Percentiles rank a stretch among this genome's conserved stretches.
Conservation (phyloP, 768 basidiomycete genomes). For the Boletus pseudopeckii region DNA sequence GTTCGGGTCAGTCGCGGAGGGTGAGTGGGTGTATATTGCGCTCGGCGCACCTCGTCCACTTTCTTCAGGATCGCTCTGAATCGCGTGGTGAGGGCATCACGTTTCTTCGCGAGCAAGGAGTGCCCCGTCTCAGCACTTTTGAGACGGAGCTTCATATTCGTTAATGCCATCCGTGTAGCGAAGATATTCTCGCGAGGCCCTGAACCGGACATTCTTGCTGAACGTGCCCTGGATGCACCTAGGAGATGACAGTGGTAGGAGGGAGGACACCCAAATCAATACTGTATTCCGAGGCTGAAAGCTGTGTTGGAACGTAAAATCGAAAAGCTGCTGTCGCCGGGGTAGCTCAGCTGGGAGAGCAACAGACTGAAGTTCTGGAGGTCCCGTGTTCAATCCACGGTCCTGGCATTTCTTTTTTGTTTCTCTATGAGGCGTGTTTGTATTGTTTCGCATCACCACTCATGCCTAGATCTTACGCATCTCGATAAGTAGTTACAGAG, state of each 20-base stretch:
- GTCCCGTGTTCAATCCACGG: conserved; percentile 80
- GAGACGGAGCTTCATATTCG: conserved; percentile 84
- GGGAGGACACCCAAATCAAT: background rate
- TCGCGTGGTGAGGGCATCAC: conserved; percentile 92
- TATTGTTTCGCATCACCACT: background rate
- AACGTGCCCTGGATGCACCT: background rate
- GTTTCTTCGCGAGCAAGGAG: conserved; percentile 93
- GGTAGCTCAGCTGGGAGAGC: conserved; percentile 77
- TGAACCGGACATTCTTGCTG: conserved; percentile 74
- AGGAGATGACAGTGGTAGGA: background rate
- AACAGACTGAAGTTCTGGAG: conserved; percentile 76
- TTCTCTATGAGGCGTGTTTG: background rate
- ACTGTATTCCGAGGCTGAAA: too few species aligned
- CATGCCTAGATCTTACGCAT: background rate
- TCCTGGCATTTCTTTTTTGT: conserved; percentile 51
- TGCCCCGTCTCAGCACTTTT: conserved; percentile 95
- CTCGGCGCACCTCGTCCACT: conserved; percentile 86
- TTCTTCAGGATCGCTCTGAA: conserved; percentile 93
- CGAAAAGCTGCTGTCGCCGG: conserved; percentile 32
- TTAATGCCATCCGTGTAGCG: conserved; percentile 96
- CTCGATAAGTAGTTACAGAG: background rate
- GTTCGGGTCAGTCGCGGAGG: conserved; percentile 16
- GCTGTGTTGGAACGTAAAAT: background rate
- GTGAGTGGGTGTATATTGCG: background rate
- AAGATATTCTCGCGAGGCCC: conserved; percentile 92